Base-by-base conservation (phyloP, 129 eudicot species). In the Cynara cardunculus region DNA sequence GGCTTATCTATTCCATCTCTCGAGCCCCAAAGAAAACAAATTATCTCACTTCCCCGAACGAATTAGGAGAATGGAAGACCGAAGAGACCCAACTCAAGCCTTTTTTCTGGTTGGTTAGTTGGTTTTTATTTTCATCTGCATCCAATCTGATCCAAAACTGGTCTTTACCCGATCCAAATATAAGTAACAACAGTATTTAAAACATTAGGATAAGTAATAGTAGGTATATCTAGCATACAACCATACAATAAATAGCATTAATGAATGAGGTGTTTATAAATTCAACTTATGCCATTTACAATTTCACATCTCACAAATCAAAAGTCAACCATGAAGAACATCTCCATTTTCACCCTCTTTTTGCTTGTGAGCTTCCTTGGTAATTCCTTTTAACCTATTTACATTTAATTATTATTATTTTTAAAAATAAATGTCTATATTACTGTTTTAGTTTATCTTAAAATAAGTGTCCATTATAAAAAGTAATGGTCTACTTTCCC, bases 261-360 rank as follows among this genome's bases (percentile, higher is more conserved):
- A 56, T 18, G 65, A 56, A 24, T 56, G 5, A n/a, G 2, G 65
- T 56, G 10, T 1, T 14, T 56, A 56, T 56, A 56, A 56, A 18
- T 56, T 56, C 24, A 53, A n/a, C 64, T n/a, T 53, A 53, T 53
- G 8, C 21, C 24, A 53, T 18, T 53, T 9, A 56, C 24, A 56
- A 4, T 56, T 32, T 62, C 34, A 76, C 72, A 64, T 34, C 9
- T 19, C 27, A 75, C 68, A 75, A 61, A 37, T 65, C 32, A 64
- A 22, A 16, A 32, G 41, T 65, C 18, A 66, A 65, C 62, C 37
- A 77, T 77, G 73, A 77, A 77, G 62, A 77, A 66, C 65, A 65
- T 41, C 73, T 65, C 64, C 25, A 64, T 77, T 37, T 35, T 65
- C 26, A 14, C 56, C 59, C 37, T 25, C 37, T 34, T 64, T 64